A percentile compares a stretch with the other conserved stretches of the same genome.
These are phyloP conservation scores for Sarcodon sp. DNA, from an alignment of 768 basidiomycete genomes.

Conservation along the genomic window DNA sequence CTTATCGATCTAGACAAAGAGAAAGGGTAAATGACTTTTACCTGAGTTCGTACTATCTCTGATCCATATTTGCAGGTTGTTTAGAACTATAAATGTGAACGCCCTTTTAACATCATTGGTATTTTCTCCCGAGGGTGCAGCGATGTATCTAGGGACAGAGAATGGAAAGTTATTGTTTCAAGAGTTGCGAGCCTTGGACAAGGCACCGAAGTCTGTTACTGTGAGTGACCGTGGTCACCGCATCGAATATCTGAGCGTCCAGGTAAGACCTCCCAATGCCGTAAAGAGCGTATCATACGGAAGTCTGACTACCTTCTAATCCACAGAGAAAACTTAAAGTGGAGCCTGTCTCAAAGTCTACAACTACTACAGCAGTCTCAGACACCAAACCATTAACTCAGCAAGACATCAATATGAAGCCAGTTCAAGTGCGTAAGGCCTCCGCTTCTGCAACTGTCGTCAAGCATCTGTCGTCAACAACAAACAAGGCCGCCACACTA, in stretches of 20 bases:
- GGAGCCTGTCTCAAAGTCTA: conserved; percentile 4
- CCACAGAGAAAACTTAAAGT: conserved; percentile 11
- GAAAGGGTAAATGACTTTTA: conserved; percentile 34
- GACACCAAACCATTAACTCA: conserved; percentile 13
- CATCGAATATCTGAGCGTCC: conserved; percentile 42
- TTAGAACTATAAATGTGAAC: conserved; percentile 44
- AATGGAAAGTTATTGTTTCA: conserved; percentile 50
- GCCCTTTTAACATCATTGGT: conserved; percentile 41
- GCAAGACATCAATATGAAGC: conserved; percentile 10
- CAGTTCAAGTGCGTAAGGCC: not conserved
- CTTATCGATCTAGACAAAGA: conserved; percentile 70
- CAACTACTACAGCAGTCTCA: conserved; percentile 7
- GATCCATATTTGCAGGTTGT: conserved; percentile 26
- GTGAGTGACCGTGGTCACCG: conserved; percentile 34
- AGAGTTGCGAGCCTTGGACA: conserved; percentile 54
- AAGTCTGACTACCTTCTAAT: not conserved
- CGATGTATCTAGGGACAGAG: conserved; percentile 53
- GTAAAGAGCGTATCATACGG: not conserved
- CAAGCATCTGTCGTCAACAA: not conserved
- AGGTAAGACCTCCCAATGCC: conserved; percentile 24
- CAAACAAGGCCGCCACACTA: not conserved
- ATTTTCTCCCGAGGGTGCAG: conserved; percentile 60
- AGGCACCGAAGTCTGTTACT: conserved; percentile 39
- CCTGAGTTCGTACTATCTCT: not conserved
- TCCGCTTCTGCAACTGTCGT: not conserved